These are phyloP conservation scores for Nepenthes mirabilis DNA, from an alignment of 148 eudicot genomes.

Conservation along the genomic window DNA sequence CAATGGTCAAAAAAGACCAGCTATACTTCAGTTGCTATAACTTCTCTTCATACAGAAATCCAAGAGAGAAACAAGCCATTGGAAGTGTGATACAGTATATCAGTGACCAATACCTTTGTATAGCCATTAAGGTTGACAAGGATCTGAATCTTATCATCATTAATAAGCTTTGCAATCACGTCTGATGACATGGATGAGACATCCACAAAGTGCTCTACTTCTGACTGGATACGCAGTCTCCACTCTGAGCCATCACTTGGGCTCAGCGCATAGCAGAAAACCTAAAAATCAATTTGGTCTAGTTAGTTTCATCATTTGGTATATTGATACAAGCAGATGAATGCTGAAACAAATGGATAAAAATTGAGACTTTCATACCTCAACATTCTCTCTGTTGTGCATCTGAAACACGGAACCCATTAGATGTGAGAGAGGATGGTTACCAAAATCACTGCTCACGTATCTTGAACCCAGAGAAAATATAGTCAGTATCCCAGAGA, in stretches of 20 bases:
- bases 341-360: neutral
- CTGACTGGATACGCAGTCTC: slow-evolving; percentile 80
- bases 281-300: slow-evolving; percentile 22
- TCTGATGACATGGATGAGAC: slow-evolving; percentile 89
- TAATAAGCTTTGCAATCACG: slow-evolving; percentile 68
- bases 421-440: slow-evolving; percentile 92
- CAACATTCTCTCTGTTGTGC: slow-evolving; percentile 73
- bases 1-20: too few relatives aligned
- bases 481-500: neutral
- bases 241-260: slow-evolving; percentile 93
- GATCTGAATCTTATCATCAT: slow-evolving; percentile 79
- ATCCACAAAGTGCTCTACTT: slow-evolving; percentile 82
- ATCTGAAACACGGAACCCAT: slow-evolving; percentile 99
- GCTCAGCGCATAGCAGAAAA: slow-evolving; percentile 92
- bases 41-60: neutral
- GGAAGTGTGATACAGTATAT: neutral
- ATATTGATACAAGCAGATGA: neutral
- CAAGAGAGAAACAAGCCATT: neutral
- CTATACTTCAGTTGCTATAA: too few relatives aligned
- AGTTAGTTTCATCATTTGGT: neutral
- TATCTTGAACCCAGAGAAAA: slow-evolving; percentile 36
- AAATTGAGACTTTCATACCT: slow-evolving; percentile 31
- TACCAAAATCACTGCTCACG: slow-evolving; percentile 99
- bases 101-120: slow-evolving; percentile 52
- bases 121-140: slow-evolving; percentile 93